Evolutionary conservation across 2,329 filamentous ascomycete genomes (phyloP).

Genomic region (Pseudogymnoascus sp.): DNA sequence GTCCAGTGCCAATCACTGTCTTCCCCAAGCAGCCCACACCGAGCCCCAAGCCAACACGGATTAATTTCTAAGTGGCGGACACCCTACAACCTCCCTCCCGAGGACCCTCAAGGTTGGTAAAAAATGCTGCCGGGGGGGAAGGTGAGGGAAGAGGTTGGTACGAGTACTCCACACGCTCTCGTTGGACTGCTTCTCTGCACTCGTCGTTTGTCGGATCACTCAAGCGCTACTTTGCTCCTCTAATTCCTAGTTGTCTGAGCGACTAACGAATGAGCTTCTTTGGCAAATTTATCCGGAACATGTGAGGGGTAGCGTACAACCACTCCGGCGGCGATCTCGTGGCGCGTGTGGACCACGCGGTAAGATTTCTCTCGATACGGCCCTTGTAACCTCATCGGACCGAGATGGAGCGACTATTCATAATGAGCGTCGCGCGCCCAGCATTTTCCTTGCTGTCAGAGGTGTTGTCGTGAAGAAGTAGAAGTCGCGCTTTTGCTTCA

Average conservation of each 20-base stretch:
- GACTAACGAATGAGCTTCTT: not conserved
- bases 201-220: not conserved
- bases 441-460: not conserved
- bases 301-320: not conserved
- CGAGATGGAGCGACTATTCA: not conserved
- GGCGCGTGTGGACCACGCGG: not conserved
- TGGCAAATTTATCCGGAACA: not conserved
- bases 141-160: not conserved
- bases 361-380: not conserved
- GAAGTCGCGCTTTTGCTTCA: not conserved
- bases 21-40: not conserved
- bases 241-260: not conserved
- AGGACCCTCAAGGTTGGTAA: not conserved
- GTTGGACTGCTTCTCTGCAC: not conserved
- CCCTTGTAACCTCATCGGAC: slow-evolving; percentile 1
- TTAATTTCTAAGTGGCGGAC: slow-evolving; percentile 3
- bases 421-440: slow-evolving; percentile 6
- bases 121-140: not conserved
- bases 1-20: not conserved
- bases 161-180: not conserved
- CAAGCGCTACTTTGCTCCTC: not conserved
- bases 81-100: not conserved
- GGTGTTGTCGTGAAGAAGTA: not conserved
- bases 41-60: not conserved
- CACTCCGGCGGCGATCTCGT: slow-evolving; percentile 9